A percentile compares a stretch with the other conserved stretches of the same genome.
phyloP scores from a whole-genome alignment of 768 basidiomycete species.

The Tephrocybe rancida region DNA sequence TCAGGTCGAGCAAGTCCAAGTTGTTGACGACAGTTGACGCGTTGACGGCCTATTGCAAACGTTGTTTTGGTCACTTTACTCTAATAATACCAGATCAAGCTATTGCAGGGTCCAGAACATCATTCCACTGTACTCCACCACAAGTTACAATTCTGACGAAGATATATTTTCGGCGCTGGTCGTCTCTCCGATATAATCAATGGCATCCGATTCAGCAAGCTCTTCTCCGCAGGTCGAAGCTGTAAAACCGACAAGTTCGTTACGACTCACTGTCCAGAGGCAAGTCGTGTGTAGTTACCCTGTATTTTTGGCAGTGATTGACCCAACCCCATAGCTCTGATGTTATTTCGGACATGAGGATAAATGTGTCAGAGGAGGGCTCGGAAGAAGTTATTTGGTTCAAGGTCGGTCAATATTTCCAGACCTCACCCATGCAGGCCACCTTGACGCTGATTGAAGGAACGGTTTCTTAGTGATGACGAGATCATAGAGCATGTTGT shows the following conservation, averaged over 20 bases:
- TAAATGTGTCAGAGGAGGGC: slow-evolving; percentile 63
- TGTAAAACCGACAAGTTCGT: neutral
- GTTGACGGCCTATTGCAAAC: too few relatives aligned
- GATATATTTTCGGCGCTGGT: neutral
- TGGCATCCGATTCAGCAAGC: neutral
- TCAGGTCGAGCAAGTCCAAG: too few relatives aligned
- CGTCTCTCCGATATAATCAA: neutral
- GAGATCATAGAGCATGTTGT: slow-evolving; percentile 79
- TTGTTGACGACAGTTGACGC: too few relatives aligned
- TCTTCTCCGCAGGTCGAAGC: neutral
- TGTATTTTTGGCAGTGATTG: neutral
- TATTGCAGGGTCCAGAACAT: too few relatives aligned
- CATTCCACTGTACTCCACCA: too few relatives aligned
- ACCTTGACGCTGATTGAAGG: slow-evolving; percentile 43
- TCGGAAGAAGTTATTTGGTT: slow-evolving; percentile 69
- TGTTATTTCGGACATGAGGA: slow-evolving; percentile 67
- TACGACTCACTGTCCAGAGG: slow-evolving; percentile 36
- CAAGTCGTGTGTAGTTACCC: slow-evolving; percentile 8
- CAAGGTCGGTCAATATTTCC: slow-evolving; percentile 48
- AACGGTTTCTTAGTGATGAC: slow-evolving; percentile 70
- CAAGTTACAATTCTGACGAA: too few relatives aligned
- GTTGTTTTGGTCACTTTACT: too few relatives aligned
- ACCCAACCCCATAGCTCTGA: slow-evolving; percentile 53
- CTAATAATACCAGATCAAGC: too few relatives aligned
- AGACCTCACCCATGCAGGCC: slow-evolving; percentile 1